phyloP scores from a whole-genome alignment of 106 monocot species.

The Dioscorea dumetorum region DNA sequence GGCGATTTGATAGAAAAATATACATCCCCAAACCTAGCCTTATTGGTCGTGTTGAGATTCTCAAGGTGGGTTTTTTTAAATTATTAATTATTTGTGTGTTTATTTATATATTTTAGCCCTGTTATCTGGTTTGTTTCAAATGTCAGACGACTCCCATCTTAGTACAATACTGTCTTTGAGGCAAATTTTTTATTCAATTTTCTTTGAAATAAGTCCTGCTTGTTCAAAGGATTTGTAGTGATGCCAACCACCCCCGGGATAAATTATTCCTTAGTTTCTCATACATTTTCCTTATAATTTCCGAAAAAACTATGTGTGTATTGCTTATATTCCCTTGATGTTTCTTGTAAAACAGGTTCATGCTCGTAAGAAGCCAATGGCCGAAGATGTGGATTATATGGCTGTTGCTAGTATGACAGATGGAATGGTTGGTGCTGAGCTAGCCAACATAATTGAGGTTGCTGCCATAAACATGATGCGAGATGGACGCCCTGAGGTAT shows the following conservation, averaged over 20 bases:
- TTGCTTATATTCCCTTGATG: background rate
- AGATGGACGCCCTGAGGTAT: conserved; percentile 75
- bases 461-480: conserved; percentile 92
- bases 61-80: conserved; percentile 39
- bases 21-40: conserved; percentile 83
- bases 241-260: no score
- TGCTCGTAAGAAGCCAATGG: conserved; percentile 84
- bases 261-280: no score
- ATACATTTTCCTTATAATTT: no score
- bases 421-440: conserved; percentile 91
- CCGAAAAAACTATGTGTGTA: no score
- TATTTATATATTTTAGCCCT: background rate
- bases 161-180: no score
- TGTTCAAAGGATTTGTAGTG: no score
- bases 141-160: background rate
- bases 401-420: conserved; percentile 93
- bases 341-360: conserved; percentile 47
- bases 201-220: no score
- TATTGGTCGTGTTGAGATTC: conserved; percentile 73
- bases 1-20: conserved; percentile 87
- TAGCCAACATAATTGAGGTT: conserved; percentile 82
- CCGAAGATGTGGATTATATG: conserved; percentile 74
- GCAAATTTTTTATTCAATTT: no score
- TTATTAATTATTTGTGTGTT: background rate
- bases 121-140: background rate